Base-by-base conservation (phyloP, 768 basidiomycete species). In the Collybia sordida region DNA sequence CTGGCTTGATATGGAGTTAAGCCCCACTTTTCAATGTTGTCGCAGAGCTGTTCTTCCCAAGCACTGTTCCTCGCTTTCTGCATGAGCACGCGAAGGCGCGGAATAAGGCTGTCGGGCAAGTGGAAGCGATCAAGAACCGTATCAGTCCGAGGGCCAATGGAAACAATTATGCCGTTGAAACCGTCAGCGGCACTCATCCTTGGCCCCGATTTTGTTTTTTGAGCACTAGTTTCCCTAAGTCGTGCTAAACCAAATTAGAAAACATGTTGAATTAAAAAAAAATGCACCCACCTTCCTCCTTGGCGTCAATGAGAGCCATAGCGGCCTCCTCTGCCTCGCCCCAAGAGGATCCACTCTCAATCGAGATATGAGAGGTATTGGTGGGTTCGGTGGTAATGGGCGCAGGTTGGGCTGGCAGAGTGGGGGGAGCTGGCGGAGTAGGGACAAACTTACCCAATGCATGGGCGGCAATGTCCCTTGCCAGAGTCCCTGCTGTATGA, bases 1-100 rank as follows among this genome's bases (percentile, higher is more conserved):
- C 37, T 34, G 4, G 47, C 28, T n/a, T 53, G 52, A 41, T 53
- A 40, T 41, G 42, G 49, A 18, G 22, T 52, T n/a, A 52, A 45
- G n/a, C 52, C 52, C 52, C 52, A 47, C 1, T 42, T 0, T 2
- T 7, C 31, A 9, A 18, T 53, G 27, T 39, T 27, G n/a, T n/a
- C n/a, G n/a, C n/a, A n/a, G 19, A 52, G 38, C 6, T 21, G 31
- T 3, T 36, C n/a, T 17, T 51, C 41, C 54, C 50, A 55, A 37
- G 34, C 9, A 21, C 44, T 43, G 27, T 45, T 55, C 19, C 37
- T 8, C 18, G 47, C 41, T 15, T 35, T 45, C 19, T 17, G 3
- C 4, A 28, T 42, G 9, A 55, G 41, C 11, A 22, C 38, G 2
- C 28, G 21, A 18, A 51, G 39, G 19, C 19, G 23, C 19, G 42